phyloP scores from a whole-genome alignment of 495 filamentous ascomycete genomes.

The Penicillium atrosanguineum region DNA sequence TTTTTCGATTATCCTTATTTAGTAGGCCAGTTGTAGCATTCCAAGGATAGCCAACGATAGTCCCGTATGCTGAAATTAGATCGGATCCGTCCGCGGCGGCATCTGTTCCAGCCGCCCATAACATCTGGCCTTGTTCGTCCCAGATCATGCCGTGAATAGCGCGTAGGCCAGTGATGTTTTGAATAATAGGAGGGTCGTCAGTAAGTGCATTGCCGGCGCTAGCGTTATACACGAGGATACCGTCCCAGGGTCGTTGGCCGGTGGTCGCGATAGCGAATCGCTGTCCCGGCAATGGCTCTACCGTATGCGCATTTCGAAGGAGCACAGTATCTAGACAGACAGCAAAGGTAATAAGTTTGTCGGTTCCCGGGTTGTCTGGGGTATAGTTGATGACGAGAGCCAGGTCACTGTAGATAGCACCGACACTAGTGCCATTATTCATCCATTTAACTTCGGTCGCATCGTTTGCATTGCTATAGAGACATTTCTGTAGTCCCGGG shows the following conservation, averaged over 20 bases:
- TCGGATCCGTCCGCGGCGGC: slow-evolving; percentile 30
- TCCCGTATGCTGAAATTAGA: slow-evolving; percentile 20
- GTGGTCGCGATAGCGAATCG: slow-evolving; percentile 26
- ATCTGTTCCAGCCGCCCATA: slow-evolving; percentile 30
- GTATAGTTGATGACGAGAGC: slow-evolving; percentile 28
- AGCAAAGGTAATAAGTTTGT: slow-evolving; percentile 30
- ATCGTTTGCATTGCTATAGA: slow-evolving; percentile 25
- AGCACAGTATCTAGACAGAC: slow-evolving; percentile 21
- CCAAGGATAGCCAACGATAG: slow-evolving; percentile 25
- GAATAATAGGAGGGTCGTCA: slow-evolving; percentile 24
- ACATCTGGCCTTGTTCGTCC: slow-evolving; percentile 27
- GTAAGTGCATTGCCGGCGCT: slow-evolving; percentile 19
- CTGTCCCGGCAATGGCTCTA: slow-evolving; percentile 25
- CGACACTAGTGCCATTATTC: slow-evolving; percentile 19
- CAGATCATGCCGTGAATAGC: slow-evolving; percentile 33
- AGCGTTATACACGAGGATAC: slow-evolving; percentile 28
- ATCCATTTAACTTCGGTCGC: slow-evolving; percentile 33
- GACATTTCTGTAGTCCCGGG: slow-evolving; percentile 11
- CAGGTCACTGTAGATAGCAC: slow-evolving; percentile 24
- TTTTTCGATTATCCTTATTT: slow-evolving; percentile 9
- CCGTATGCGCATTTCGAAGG: slow-evolving; percentile 25
- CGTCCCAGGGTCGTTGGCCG: slow-evolving; percentile 26
- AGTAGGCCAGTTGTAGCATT: slow-evolving; percentile 19
- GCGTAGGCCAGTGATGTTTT: slow-evolving; percentile 28
- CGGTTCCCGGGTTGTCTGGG: slow-evolving; percentile 23